Evolutionary conservation across 2,329 filamentous ascomycete genomes (phyloP).

Genomic region (Diplodia seriata): DNA sequence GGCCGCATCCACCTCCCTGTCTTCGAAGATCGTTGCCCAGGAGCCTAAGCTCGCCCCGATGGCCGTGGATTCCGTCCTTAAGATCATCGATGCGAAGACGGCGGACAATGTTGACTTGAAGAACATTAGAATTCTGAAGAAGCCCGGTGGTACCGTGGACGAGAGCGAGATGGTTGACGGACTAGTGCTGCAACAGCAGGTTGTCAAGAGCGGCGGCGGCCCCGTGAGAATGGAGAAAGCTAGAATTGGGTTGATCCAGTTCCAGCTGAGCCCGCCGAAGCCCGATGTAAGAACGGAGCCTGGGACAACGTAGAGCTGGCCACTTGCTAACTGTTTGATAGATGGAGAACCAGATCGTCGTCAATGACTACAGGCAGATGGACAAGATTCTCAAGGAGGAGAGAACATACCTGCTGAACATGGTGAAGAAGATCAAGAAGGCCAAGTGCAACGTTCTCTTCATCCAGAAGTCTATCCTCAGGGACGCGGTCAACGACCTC

Average conservation of each 20-base stretch:
- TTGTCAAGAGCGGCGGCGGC: constrained; percentile 91
- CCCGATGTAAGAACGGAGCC: constrained; percentile 69
- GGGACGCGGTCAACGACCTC: constrained; percentile 96
- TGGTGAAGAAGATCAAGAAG: constrained; percentile 99
- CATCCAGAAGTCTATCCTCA: constrained; percentile 97
- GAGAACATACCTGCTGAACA: constrained; percentile 94
- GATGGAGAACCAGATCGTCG: constrained; percentile 99
- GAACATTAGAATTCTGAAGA: constrained; percentile 97
- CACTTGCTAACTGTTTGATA: constrained; percentile 17
- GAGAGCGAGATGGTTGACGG: constrained; percentile 98
- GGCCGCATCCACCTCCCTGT: constrained; percentile 94
- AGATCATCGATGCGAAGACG: constrained; percentile 93
- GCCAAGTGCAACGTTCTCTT: constrained; percentile 98
- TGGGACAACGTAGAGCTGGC: neutral
- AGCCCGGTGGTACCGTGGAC: constrained; percentile 96
- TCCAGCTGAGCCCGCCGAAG: constrained; percentile 97
- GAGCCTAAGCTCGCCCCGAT: constrained; percentile 97
- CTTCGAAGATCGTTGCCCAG: constrained; percentile 98
- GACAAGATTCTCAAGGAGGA: constrained; percentile 99
- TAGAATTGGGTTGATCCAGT: constrained; percentile 94
- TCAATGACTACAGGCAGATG: constrained; percentile 99
- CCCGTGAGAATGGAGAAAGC: constrained; percentile 96
- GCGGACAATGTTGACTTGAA: constrained; percentile 96
- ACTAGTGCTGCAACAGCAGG: constrained; percentile 87
- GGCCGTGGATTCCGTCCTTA: constrained; percentile 95